Percentiles rank a stretch among this genome's conserved stretches.
Evolutionary conservation across 371 early-diverging fungal species (phyloP).

Genomic region (Encephalitozoon hellem): DNA sequence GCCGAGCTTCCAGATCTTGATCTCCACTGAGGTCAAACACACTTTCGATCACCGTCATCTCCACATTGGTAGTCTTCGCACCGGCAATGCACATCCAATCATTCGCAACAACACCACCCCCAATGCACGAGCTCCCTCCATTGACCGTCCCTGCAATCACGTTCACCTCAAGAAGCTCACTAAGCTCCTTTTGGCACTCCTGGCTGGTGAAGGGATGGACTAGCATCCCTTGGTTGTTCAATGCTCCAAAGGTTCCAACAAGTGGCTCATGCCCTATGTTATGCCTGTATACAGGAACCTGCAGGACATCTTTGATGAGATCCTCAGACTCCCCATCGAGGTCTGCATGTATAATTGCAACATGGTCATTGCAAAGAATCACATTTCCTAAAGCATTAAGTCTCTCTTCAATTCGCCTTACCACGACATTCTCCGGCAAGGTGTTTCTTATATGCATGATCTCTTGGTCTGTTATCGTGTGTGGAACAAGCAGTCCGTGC

Average conservation of each 20-base stretch:
- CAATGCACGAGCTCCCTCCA: conserved; percentile 91
- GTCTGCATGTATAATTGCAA: conserved; percentile 96
- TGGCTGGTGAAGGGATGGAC: conserved; percentile 87
- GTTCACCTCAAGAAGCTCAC: conserved; percentile 87
- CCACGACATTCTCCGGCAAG: conserved; percentile 81
- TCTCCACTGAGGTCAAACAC: conserved; percentile 66
- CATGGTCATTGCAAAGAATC: conserved; percentile 97
- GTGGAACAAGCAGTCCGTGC: conserved; percentile 87
- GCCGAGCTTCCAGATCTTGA: conserved; percentile 1
- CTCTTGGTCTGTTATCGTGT: conserved; percentile 95
- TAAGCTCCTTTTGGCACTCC: conserved; percentile 92
- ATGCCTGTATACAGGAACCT: conserved; percentile 94
- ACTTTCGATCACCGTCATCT: conserved; percentile 89
- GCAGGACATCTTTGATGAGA: conserved; percentile 87
- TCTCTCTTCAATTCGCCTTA: conserved; percentile 93
- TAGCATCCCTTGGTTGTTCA: conserved; percentile 94
- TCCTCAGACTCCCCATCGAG: conserved; percentile 82
- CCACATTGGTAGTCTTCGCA: conserved; percentile 87
- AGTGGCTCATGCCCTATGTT: conserved; percentile 92
- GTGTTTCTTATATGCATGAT: conserved; percentile 91
- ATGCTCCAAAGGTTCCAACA: conserved; percentile 89
- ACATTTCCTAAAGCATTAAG: conserved; percentile 96
- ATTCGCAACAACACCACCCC: conserved; percentile 92
- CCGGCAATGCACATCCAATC: conserved; percentile 97
- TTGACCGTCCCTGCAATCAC: conserved; percentile 98